Evolutionary conservation across 805 yeast species (phyloP).

Genomic region (Tetrapisispora nanseiensis): DNA sequence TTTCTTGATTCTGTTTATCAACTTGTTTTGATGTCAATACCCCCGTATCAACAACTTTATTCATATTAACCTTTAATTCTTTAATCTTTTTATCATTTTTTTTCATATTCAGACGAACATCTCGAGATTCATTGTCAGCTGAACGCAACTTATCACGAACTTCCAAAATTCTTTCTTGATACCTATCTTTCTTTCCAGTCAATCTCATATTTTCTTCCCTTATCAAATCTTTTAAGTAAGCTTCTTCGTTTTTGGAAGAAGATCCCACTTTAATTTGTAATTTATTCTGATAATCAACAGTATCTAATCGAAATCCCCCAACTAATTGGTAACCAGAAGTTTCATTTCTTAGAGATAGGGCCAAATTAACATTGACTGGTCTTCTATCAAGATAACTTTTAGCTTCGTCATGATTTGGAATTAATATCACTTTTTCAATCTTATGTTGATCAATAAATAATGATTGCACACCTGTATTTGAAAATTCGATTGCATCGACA

Average conservation of each 20-base stretch:
- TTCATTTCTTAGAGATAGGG: slow-evolving; percentile 34
- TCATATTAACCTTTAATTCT: slow-evolving; percentile 16
- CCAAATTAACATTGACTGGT: slow-evolving; percentile 34
- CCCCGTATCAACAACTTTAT: slow-evolving; percentile 25
- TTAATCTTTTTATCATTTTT: slow-evolving; percentile 23
- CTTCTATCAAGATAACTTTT: slow-evolving; percentile 33
- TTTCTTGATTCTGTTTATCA: slow-evolving; percentile 19
- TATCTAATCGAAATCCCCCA: slow-evolving; percentile 44
- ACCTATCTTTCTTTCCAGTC: slow-evolving; percentile 19
- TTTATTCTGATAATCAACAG: slow-evolving; percentile 35
- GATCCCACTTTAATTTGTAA: slow-evolving; percentile 15
- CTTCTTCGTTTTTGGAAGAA: slow-evolving; percentile 13
- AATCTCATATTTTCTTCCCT: slow-evolving; percentile 15
- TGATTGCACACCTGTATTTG: slow-evolving; percentile 45
- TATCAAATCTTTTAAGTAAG: slow-evolving; percentile 17
- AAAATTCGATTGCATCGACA: slow-evolving; percentile 50
- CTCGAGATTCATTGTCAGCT: slow-evolving; percentile 25
- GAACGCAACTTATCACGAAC: slow-evolving; percentile 5
- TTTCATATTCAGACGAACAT: slow-evolving; percentile 20
- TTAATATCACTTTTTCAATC: slow-evolving; percentile 51
- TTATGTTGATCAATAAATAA: slow-evolving; percentile 52
- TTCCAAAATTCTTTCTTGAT: slow-evolving; percentile 5
- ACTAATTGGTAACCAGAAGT: slow-evolving; percentile 38
- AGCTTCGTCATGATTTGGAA: slow-evolving; percentile 43
- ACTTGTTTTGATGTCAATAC: slow-evolving; percentile 13